phyloP scores from a whole-genome alignment of 2,329 filamentous ascomycete genomes.

The Fusarium multiceps region DNA sequence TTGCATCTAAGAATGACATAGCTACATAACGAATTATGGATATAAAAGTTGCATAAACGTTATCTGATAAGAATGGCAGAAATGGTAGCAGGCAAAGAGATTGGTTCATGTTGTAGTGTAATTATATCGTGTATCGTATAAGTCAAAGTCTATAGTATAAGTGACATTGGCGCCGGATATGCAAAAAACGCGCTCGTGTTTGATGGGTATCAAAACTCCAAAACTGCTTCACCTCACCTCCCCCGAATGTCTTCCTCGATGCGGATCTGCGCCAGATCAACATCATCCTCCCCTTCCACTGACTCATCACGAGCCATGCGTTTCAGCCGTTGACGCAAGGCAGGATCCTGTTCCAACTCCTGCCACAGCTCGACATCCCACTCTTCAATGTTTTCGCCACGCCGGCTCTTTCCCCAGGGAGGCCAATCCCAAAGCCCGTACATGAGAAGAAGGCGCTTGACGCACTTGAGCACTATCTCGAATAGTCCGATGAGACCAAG shows the following conservation, averaged over 20 bases:
- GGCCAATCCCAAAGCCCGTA: constrained; percentile 61
- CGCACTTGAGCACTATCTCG: constrained; percentile 70
- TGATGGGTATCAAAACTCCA: constrained; percentile 43
- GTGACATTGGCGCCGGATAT: constrained; percentile 3
- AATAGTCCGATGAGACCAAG: constrained; percentile 70
- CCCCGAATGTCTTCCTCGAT: constrained; percentile 32
- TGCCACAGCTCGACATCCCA: constrained; percentile 68
- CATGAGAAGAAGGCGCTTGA: constrained; percentile 60
- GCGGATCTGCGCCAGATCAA: constrained; percentile 31
- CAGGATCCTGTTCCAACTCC: constrained; percentile 65
- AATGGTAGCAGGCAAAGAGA: neutral
- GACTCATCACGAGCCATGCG: constrained; percentile 54
- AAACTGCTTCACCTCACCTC: constrained; percentile 24
- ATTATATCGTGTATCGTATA: constrained; percentile 19
- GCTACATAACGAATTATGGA: neutral
- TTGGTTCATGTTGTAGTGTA: neutral
- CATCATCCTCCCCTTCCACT: constrained; percentile 41
- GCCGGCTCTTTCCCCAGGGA: constrained; percentile 53
- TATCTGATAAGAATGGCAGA: no score
- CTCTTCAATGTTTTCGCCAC: constrained; percentile 57
- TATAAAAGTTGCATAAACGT: neutral
- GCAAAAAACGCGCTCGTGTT: constrained; percentile 26
- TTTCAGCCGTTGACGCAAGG: constrained; percentile 56
- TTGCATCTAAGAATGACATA: neutral
- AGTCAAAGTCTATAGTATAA: constrained; percentile 16